Evolutionary conservation across 2,329 filamentous ascomycete species (phyloP).

Genomic region (Aspergillus sp.): DNA sequence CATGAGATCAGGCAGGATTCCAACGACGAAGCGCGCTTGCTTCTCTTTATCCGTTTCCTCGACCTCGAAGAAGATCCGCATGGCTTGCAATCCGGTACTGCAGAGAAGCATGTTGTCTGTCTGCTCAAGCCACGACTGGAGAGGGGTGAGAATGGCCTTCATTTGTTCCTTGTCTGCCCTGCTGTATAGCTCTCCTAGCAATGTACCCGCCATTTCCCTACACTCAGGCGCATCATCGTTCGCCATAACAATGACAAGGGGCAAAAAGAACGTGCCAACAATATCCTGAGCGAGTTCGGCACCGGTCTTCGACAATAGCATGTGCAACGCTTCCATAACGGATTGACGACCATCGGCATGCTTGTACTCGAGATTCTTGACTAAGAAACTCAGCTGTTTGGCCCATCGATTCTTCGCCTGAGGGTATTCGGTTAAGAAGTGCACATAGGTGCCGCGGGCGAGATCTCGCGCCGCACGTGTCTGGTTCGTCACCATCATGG

Average conservation of each 20-base stretch:
- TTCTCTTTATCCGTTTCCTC: conserved; percentile 57
- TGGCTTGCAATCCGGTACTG: conserved; percentile 69
- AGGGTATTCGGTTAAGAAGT: conserved; percentile 90
- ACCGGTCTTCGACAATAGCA: conserved; percentile 76
- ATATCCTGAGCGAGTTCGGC: conserved; percentile 77
- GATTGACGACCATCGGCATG: conserved; percentile 82
- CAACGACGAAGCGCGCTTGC: conserved; percentile 55
- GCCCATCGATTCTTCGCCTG: conserved; percentile 82
- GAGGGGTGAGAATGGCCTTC: conserved; percentile 60
- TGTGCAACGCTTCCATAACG: conserved; percentile 83
- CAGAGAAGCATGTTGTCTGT: conserved; percentile 63
- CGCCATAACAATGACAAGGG: conserved; percentile 72
- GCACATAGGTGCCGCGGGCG: conserved; percentile 81
- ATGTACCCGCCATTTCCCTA: conserved; percentile 66
- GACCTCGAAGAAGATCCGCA: conserved; percentile 72
- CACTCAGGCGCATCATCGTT: conserved; percentile 87
- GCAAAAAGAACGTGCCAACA: conserved; percentile 72
- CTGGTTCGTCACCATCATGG: conserved; percentile 93
- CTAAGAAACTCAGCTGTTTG: conserved; percentile 80
- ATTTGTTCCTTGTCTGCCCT: conserved; percentile 65
- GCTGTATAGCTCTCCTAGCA: conserved; percentile 74
- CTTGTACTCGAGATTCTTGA: conserved; percentile 85
- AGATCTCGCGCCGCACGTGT: conserved; percentile 80
- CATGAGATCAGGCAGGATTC: conserved; percentile 49
- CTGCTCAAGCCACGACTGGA: conserved; percentile 69